Percentiles rank a stretch among this genome's conserved stretches.
Conservation (phyloP, 805 yeast species). For the Candida oleophila region DNA sequence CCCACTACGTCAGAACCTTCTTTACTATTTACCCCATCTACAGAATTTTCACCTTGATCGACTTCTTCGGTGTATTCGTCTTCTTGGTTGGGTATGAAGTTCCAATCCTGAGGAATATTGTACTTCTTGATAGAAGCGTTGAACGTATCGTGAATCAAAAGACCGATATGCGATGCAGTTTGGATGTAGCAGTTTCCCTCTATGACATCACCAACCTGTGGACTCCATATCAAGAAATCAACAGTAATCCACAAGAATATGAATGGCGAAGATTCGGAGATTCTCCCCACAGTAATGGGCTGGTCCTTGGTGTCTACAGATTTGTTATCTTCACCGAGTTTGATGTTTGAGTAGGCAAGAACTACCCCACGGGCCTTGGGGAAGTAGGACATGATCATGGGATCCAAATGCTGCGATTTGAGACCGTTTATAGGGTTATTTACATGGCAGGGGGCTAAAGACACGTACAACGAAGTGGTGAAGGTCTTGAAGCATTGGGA, state of each 20-base stretch:
- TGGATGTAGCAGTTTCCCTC: constrained; percentile 91
- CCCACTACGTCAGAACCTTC: constrained; percentile 18
- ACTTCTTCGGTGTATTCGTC: constrained; percentile 42
- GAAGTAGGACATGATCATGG: constrained; percentile 80
- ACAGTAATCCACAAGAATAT: constrained; percentile 84
- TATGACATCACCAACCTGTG: constrained; percentile 79
- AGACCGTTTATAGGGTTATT: constrained; percentile 75
- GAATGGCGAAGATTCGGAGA: constrained; percentile 82
- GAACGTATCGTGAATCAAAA: constrained; percentile 88
- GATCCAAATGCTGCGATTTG: constrained; percentile 84
- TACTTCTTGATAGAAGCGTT: constrained; percentile 87
- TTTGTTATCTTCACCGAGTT: constrained; percentile 44
- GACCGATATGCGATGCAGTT: constrained; percentile 91
- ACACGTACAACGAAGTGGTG: constrained; percentile 66
- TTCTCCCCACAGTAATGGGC: constrained; percentile 54
- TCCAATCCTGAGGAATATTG: constrained; percentile 85
- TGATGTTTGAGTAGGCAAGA: constrained; percentile 70
- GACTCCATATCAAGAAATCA: constrained; percentile 85
- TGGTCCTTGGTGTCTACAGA: constrained; percentile 38
- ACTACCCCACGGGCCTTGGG: constrained; percentile 77
- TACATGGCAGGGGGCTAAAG: constrained; percentile 81
- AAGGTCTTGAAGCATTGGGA: constrained; percentile 71
- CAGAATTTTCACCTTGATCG: constrained; percentile 4
- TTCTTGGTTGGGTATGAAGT: constrained; percentile 74
- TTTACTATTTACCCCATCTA: constrained; percentile 18